Conservation (phyloP, 2,329 filamentous ascomycete species). For the Cyphellophora attinorum region DNA sequence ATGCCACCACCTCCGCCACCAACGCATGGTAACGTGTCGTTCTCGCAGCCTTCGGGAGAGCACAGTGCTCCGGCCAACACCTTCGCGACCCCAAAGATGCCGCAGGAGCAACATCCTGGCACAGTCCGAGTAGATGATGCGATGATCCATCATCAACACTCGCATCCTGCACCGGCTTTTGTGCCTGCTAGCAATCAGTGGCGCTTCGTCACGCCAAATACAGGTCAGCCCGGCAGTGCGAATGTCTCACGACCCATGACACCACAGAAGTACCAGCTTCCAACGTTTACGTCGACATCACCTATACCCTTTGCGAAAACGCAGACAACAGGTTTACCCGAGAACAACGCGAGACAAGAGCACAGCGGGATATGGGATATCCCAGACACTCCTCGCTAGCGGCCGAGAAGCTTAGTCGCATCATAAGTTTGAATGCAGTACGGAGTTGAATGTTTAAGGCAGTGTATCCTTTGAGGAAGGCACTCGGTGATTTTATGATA, state of each 20-base stretch:
- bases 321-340: background rate
- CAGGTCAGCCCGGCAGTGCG: background rate
- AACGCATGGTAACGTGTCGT: background rate
- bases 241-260: background rate
- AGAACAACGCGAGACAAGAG: conserved; percentile 1
- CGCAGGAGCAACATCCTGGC: background rate
- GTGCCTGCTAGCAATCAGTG: background rate
- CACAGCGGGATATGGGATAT: conserved; percentile 29
- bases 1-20: background rate
- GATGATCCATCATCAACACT: background rate
- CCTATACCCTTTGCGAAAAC: conserved; percentile 31
- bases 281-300: conserved; percentile 38
- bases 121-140: too few species aligned
- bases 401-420: background rate
- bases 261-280: conserved; percentile 29
- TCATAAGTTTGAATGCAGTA: background rate
- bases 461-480: background rate
- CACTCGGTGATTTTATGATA: conserved; percentile 10
- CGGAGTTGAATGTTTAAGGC: background rate
- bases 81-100: too few species aligned
- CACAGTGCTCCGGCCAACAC: background rate
- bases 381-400: conserved; percentile 29
- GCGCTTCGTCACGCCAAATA: background rate
- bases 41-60: background rate
- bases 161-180: background rate